phyloP scores from a whole-genome alignment of 2,329 filamentous ascomycete species.

The Metarhizium guizhouense region DNA sequence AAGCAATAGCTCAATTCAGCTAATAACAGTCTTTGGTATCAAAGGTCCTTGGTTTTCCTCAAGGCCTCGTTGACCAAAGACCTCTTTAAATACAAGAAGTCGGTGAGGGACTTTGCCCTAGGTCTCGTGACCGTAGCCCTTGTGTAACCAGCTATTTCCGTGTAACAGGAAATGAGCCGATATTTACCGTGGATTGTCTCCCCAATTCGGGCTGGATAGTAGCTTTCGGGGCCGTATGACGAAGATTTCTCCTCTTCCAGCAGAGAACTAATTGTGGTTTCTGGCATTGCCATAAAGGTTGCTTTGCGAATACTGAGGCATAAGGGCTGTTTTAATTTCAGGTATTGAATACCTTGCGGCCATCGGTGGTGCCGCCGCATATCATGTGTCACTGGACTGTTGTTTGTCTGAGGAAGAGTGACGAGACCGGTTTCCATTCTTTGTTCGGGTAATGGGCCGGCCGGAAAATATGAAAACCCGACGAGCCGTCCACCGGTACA shows the following conservation, averaged over 20 bases:
- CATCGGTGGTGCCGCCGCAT: not conserved
- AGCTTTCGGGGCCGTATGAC: constrained; percentile 17
- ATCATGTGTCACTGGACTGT: not conserved
- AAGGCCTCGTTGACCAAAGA: too few species aligned
- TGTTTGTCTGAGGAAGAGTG: not conserved
- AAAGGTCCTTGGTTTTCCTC: too few species aligned
- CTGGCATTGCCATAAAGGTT: not conserved
- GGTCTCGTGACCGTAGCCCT: too few species aligned
- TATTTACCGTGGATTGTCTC: constrained; percentile 25
- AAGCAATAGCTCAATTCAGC: too few species aligned
- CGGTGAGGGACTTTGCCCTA: too few species aligned
- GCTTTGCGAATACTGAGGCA: not conserved
- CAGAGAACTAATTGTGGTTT: not conserved
- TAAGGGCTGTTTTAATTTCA: not conserved
- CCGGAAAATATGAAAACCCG: not conserved
- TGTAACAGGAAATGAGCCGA: constrained; percentile 22
- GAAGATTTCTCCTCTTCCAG: constrained; percentile 17
- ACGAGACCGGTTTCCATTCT: not conserved
- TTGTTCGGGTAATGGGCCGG: not conserved
- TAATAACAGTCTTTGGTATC: too few species aligned
- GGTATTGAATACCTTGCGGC: constrained; percentile 2
- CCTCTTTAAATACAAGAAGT: too few species aligned
- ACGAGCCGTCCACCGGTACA: not conserved
- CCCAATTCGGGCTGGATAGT: constrained; percentile 23
- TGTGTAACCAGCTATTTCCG: too few species aligned